Conservation (phyloP, 805 yeast genomes). For the Tetrapisispora phaffii region DNA sequence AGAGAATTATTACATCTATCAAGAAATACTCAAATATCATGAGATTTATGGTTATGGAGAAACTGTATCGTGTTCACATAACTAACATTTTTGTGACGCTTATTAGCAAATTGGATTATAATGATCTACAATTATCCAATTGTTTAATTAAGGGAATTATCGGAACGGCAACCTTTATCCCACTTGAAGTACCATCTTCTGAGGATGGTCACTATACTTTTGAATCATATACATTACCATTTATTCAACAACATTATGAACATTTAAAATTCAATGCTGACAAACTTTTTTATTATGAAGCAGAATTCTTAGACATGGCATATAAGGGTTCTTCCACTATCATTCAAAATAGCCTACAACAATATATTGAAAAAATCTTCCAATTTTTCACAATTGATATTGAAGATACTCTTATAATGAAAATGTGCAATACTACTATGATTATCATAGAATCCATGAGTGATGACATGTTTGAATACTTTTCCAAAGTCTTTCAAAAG, state of each 20-base stretch:
- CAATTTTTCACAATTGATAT: slow-evolving; percentile 48
- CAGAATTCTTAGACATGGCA: slow-evolving; percentile 42
- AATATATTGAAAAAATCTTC: slow-evolving; percentile 50
- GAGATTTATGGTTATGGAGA: slow-evolving; percentile 54
- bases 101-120: slow-evolving; percentile 78
- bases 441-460: slow-evolving; percentile 50
- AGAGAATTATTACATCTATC: slow-evolving; percentile 66
- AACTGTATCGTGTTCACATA: slow-evolving; percentile 65
- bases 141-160: slow-evolving; percentile 61
- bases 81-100: slow-evolving; percentile 61
- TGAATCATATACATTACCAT: slow-evolving; percentile 38
- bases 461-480: slow-evolving; percentile 40
- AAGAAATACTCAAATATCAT: slow-evolving; percentile 55
- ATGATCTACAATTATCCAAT: slow-evolving; percentile 68
- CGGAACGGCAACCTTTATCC: slow-evolving; percentile 60
- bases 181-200: slow-evolving; percentile 47
- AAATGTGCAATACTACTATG: slow-evolving; percentile 37
- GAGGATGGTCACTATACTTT: slow-evolving; percentile 34
- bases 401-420: slow-evolving; percentile 29
- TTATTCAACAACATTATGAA: slow-evolving; percentile 55
- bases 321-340: slow-evolving; percentile 63
- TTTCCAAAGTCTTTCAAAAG: slow-evolving; percentile 32
- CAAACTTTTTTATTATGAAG: slow-evolving; percentile 33
- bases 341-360: slow-evolving; percentile 49
- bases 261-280: slow-evolving; percentile 32